Base-by-base conservation (phyloP, 495 filamentous ascomycete genomes). In the Penicillium psychrofluorescens region DNA sequence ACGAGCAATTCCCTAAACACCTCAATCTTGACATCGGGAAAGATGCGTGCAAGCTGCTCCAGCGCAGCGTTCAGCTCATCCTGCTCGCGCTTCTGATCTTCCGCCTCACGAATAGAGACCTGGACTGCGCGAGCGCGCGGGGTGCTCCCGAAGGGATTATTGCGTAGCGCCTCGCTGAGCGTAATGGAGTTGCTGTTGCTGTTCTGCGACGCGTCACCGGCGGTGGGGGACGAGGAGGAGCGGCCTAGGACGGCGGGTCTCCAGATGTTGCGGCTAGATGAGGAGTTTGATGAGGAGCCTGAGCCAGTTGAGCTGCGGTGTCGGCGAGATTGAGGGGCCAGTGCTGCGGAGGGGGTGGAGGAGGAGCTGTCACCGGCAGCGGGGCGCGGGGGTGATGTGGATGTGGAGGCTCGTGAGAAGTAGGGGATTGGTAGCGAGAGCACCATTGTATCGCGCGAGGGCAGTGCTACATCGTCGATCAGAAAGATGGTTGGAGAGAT, bases 1-100 rank as follows among this genome's bases (percentile, higher is more conserved):
- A 74, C 66, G 30, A 98, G 77, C 73, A 96, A 79, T 59, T 95
- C 90, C 10, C 92, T 81, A 53, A 98, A 90, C n/a, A 95, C 90
- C 42, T 95, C 88, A 45, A 91, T 71, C 43, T 86, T 82, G 15
- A 95, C 72, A 62, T 95, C 82, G 6, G 92, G 92, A 51, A 98
- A 98, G 2, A 95, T 72, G 6, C 74, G 75, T 4, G 80, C 79
- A 9, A 98, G 77, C 1, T 71, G 73, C 30, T 80, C 75, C 41
- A 98, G 78, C 35, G 81, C 76, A 11, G 71, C 63, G 63, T 98
- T 98, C 14, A 95, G 68, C 32, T 85, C 82, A 34, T 76, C 70
- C 15, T 91, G 76, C 37, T 68, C 67, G 6, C 42, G 54, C 11
- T 44, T 45, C 37, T 57, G 60, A 29, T 71, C 64, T 14, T 67